These are phyloP conservation scores for Globisporangium cylindrosporum DNA, from an alignment of 352 stramenopile species.

Conservation along the genomic window DNA sequence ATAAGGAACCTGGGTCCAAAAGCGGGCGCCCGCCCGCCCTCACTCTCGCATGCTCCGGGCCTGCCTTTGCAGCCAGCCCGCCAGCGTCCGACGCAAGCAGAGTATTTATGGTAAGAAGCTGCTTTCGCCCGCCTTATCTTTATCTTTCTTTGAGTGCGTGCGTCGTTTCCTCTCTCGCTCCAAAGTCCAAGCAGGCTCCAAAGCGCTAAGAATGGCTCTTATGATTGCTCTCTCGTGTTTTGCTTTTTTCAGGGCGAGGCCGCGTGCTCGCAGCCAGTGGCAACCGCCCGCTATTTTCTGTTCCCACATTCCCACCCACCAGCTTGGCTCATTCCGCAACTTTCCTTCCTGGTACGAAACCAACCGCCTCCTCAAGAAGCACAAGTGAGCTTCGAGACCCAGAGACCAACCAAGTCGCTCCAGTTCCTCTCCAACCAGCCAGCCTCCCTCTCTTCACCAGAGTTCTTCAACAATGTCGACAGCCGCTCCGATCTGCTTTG, in stretches of 20 bases:
- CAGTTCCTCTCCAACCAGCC: neutral
- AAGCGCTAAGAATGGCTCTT: neutral
- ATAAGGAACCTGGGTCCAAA: no score
- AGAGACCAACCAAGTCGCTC: neutral
- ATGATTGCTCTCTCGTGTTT: neutral
- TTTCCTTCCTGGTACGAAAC: conserved; percentile 15
- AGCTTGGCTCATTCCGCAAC: conserved; percentile 8
- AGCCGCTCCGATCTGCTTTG: conserved; percentile 39
- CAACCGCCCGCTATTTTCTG: conserved; percentile 14
- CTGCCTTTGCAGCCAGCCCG: no score
- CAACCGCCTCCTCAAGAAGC: conserved; percentile 4
- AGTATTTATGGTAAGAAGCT: neutral
- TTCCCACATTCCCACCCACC: neutral
- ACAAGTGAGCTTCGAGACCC: neutral
- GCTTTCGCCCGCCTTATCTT: neutral
- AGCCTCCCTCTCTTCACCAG: neutral
- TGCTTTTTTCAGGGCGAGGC: neutral
- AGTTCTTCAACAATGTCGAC: conserved; percentile 19
- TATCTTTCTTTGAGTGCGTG: conserved; percentile 1
- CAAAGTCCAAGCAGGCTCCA: neutral
- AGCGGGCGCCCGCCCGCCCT: no score
- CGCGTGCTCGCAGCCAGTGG: neutral
- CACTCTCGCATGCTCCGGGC: no score
- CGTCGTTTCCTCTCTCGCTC: conserved; percentile 1
- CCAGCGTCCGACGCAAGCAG: neutral